These are phyloP conservation scores for Penicillium nucicola DNA, from an alignment of 495 filamentous ascomycete species.

Conservation along the genomic window DNA sequence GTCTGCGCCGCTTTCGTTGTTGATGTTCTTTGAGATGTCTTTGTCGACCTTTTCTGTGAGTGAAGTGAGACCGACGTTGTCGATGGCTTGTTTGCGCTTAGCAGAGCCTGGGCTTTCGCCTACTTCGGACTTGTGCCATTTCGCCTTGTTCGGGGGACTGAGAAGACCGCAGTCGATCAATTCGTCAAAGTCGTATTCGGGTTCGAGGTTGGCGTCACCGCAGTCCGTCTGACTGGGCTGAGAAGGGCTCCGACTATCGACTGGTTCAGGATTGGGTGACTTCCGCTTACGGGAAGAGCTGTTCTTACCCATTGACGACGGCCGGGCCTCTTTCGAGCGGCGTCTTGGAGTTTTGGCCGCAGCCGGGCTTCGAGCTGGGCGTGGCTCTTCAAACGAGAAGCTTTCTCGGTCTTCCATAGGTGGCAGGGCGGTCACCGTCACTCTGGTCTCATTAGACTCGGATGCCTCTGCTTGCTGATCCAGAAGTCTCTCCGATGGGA, in stretches of 20 bases:
- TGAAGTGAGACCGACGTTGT: background rate
- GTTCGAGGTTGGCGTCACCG: slow-evolving; percentile 10
- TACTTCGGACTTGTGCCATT: slow-evolving; percentile 35
- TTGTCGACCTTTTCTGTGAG: slow-evolving; percentile 4
- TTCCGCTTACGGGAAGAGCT: slow-evolving; percentile 44
- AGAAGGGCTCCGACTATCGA: slow-evolving; percentile 19
- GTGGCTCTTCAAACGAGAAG: slow-evolving; percentile 11
- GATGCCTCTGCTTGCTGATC: slow-evolving; percentile 25
- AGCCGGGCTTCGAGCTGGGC: background rate
- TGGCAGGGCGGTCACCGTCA: slow-evolving; percentile 19
- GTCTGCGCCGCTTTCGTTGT: background rate
- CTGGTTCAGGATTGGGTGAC: slow-evolving; percentile 35
- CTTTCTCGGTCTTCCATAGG: slow-evolving; percentile 14
- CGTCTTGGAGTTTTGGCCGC: slow-evolving; percentile 17
- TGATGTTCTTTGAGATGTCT: background rate
- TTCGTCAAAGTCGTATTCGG: slow-evolving; percentile 6
- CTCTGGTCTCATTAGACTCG: background rate
- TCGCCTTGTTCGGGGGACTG: slow-evolving; percentile 24
- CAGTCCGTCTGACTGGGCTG: slow-evolving; percentile 16
- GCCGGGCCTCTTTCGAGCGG: slow-evolving; percentile 15
- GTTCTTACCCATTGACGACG: slow-evolving; percentile 30
- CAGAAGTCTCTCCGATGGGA: slow-evolving; percentile 59
- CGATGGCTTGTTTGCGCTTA: slow-evolving; percentile 22
- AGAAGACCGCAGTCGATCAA: slow-evolving; percentile 15
- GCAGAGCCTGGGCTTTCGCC: slow-evolving; percentile 41